Percentiles rank a stretch among this genome's conserved stretches.
Conservation (phyloP, 163 green algal genomes). For the Prototheca cutis region DNA sequence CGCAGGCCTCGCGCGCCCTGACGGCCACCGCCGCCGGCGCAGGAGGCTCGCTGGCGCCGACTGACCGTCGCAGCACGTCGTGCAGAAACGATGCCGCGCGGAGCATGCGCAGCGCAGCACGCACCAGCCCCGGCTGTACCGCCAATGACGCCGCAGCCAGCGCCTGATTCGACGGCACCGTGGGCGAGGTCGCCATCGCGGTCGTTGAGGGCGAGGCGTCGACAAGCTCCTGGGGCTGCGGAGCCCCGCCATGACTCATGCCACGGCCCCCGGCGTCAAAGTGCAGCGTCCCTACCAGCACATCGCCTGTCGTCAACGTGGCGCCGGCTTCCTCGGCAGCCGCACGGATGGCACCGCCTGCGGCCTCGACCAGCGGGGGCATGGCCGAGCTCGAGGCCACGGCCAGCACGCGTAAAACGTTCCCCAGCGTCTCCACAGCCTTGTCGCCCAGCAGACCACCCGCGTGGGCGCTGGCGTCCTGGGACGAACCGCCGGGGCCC, state of each 20-base stretch:
- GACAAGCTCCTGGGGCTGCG: too few species aligned
- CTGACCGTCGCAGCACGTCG: not conserved
- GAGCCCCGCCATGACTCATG: too few species aligned
- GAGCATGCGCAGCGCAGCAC: not conserved
- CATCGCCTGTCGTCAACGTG: not conserved
- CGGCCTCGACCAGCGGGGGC: constrained; percentile 12
- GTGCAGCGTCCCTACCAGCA: too few species aligned
- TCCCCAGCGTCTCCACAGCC: not conserved
- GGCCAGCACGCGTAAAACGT: not conserved
- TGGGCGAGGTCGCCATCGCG: too few species aligned
- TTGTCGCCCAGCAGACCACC: not conserved
- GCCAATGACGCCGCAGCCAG: too few species aligned
- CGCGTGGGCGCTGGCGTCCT: too few species aligned
- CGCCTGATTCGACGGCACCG: too few species aligned
- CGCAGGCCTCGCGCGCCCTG: not conserved
- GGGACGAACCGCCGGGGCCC: too few species aligned
- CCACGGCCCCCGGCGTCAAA: too few species aligned
- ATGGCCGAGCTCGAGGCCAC: constrained; percentile 1
- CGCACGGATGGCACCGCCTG: constrained; percentile 6
- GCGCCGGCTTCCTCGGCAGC: constrained; percentile 3
- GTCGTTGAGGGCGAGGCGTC: too few species aligned
- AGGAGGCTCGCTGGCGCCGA: not conserved
- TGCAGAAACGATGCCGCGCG: not conserved
- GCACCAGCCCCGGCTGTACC: not conserved
- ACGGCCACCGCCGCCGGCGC: not conserved